These are phyloP conservation scores for Beauveria sp. DNA, from an alignment of 2,329 filamentous ascomycete species.

Conservation along the genomic window DNA sequence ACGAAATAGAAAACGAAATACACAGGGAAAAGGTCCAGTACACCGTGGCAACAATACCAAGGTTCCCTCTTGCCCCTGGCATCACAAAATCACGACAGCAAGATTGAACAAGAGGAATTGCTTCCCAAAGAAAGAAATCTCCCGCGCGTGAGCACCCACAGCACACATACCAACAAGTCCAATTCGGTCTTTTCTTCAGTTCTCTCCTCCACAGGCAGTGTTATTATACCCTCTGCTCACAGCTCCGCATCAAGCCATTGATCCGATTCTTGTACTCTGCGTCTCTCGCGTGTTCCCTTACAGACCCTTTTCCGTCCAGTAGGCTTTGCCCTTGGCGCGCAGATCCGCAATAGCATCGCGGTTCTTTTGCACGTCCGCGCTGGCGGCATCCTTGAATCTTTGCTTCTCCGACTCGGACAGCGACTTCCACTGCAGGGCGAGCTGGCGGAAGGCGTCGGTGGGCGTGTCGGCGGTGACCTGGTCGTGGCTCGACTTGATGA, in stretches of 20 bases:
- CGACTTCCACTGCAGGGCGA: slow-evolving; percentile 34
- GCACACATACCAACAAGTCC: neutral
- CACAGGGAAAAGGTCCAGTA: neutral
- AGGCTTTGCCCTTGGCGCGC: slow-evolving; percentile 10
- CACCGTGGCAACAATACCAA: neutral
- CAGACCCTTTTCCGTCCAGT: slow-evolving; percentile 16
- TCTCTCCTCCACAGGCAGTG: neutral
- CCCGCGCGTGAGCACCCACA: neutral
- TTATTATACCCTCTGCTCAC: neutral
- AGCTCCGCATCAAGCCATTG: neutral
- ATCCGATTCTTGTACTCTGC: neutral
- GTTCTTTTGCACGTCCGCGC: slow-evolving; percentile 13
- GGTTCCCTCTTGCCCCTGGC: neutral
- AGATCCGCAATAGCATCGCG: slow-evolving; percentile 23
- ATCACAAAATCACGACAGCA: neutral
- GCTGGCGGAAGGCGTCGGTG: slow-evolving; percentile 17
- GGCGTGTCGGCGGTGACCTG: slow-evolving; percentile 17
- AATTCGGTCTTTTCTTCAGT: neutral
- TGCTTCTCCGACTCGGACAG: slow-evolving; percentile 34
- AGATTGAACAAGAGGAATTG: neutral
- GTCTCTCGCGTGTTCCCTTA: neutral
- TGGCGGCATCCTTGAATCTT: slow-evolving; percentile 27
- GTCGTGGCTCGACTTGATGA: slow-evolving; percentile 29
- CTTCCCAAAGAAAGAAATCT: neutral
- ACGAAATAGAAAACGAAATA: neutral